Evolutionary conservation across 2,329 filamentous ascomycete species (phyloP).

Genomic region (Ophiosphaerella narmari): DNA sequence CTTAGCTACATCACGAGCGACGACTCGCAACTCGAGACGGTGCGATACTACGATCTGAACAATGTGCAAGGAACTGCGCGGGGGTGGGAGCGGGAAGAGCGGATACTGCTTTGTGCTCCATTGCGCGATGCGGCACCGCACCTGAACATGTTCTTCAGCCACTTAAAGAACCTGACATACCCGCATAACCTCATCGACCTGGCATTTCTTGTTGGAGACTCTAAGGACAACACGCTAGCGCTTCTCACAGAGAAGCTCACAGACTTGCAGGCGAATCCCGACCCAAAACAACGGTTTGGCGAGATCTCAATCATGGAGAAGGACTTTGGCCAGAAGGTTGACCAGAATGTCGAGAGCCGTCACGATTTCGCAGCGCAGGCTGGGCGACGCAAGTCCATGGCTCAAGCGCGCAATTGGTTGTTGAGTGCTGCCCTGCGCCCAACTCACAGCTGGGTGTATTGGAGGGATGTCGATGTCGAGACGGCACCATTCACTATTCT

Average conservation of each 20-base stretch:
- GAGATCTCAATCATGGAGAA: slow-evolving; percentile 99
- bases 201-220: slow-evolving; percentile 95
- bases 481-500: slow-evolving; percentile 96
- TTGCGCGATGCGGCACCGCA: slow-evolving; percentile 91
- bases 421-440: slow-evolving; percentile 89
- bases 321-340: slow-evolving; percentile 97
- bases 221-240: slow-evolving; percentile 84
- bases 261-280: slow-evolving; percentile 76
- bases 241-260: slow-evolving; percentile 77
- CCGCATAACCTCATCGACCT: slow-evolving; percentile 95
- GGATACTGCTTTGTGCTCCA: slow-evolving; percentile 92
- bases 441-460: slow-evolving; percentile 99
- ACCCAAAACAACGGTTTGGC: slow-evolving; percentile 82
- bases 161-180: slow-evolving; percentile 94
- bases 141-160: slow-evolving; percentile 97
- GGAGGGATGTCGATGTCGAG: slow-evolving; percentile 97
- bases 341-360: slow-evolving; percentile 95
- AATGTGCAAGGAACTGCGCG: slow-evolving; percentile 88
- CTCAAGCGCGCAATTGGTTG: slow-evolving; percentile 95
- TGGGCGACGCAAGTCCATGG: slow-evolving; percentile 93
- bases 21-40: slow-evolving; percentile 84
- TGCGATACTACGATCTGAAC: slow-evolving; percentile 94
- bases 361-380: slow-evolving; percentile 98
- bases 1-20: slow-evolving; percentile 72
- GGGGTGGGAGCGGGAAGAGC: slow-evolving; percentile 95